phyloP scores from a whole-genome alignment of 2,329 filamentous ascomycete species.

The Bipolaris sorokiniana region DNA sequence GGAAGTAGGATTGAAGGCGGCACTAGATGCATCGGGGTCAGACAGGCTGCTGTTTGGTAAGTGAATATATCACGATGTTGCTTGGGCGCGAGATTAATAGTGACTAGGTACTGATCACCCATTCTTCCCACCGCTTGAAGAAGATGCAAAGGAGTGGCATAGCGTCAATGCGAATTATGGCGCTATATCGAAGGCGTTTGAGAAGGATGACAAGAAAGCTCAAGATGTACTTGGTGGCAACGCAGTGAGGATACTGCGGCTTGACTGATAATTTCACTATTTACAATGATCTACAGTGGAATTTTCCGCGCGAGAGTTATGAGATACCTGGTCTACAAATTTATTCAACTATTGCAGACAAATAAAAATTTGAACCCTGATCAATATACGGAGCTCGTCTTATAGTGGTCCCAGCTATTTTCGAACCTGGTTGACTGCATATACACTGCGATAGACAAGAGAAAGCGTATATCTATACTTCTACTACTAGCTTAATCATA shows the following conservation, averaged over 20 bases:
- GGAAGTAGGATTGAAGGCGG: conserved; percentile 73
- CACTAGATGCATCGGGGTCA: conserved; percentile 68
- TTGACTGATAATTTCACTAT: conserved; percentile 18
- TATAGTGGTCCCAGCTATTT: not conserved
- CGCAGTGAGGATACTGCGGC: conserved; percentile 59
- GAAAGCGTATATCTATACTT: not conserved
- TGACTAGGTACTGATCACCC: conserved; percentile 75
- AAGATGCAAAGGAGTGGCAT: conserved; percentile 70
- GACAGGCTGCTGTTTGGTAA: conserved; percentile 76
- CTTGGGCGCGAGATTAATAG: conserved; percentile 2
- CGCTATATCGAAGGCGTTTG: conserved; percentile 62
- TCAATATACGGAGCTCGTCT: not conserved
- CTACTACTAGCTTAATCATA: no score
- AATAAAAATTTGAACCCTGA: not conserved
- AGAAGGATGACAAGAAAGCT: conserved; percentile 53
- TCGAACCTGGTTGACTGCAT: not conserved
- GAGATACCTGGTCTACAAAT: not conserved
- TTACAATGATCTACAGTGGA: no score
- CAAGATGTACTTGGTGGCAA: conserved; percentile 66
- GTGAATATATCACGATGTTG: conserved; percentile 17
- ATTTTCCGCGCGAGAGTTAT: not conserved
- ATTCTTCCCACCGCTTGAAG: conserved; percentile 78
- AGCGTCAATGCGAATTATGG: conserved; percentile 67
- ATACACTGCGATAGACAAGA: not conserved
- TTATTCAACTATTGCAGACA: not conserved